Evolutionary conservation across 352 stramenopile species (phyloP), one percentile per base, ranked within the genome.

Genomic region (Phytophthora nicotianae): DNA sequence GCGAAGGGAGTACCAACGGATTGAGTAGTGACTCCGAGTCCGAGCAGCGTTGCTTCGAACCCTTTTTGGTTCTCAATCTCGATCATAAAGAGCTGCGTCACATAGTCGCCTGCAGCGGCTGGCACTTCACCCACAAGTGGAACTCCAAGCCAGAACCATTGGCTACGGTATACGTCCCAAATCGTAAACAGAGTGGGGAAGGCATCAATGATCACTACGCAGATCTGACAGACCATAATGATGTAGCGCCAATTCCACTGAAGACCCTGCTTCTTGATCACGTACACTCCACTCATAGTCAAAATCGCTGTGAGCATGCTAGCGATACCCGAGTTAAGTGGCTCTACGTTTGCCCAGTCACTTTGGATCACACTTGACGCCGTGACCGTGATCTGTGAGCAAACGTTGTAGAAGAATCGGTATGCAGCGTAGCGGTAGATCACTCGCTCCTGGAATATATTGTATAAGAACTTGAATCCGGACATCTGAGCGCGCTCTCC

Each of bases 81-180:
- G 10, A 88, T 51, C 38, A 81, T 74, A 24, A 82, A 79, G 9
- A 83, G 54, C n/a, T 68, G 58, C 7, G 55, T 53, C 29, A 88
- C 58, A 26, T 71, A 79, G 54, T 71, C 59, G 2, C 50, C 64
- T 4, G 66, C 62, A 13, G 65, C 66, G 47, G 55, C 66, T 35
- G 75, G 76, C 5, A 86, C 50, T 9, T 74, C 56, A 6, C 75
- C 71, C 27, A 83, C 56, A 14, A 88, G 54, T 11, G 78, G 72
- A 23, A 83, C 66, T 20, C 78, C 78, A 10, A 84, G 58, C 72
- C 71, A 88, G 56, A 88, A 83, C 74, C 79, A 88, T 37, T 86
- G 79, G 41, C 65, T 81, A 20, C 77, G 74, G 14, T 77, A 66
- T 4, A 88, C 76, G 48, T 86, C 56, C 79, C 79, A 88, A 53